phyloP scores from a whole-genome alignment of 2,329 filamentous ascomycete genomes.

The Cordyceps fumosorosea region DNA sequence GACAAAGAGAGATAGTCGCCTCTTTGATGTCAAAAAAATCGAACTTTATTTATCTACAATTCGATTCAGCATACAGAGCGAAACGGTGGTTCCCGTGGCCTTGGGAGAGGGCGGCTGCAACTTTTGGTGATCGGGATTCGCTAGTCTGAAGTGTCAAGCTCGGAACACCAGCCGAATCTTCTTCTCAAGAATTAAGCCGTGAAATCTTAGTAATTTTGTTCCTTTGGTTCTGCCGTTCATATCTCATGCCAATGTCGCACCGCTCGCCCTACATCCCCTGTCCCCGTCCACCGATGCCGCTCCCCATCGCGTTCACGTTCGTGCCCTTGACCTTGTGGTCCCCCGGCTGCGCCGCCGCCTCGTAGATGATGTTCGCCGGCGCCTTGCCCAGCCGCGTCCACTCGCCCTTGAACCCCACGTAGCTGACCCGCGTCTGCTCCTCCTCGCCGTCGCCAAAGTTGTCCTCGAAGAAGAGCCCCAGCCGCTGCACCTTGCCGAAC shows the following conservation, averaged over 20 bases:
- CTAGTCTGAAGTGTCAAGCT: too few species aligned
- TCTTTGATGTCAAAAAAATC: too few species aligned
- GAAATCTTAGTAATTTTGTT: neutral
- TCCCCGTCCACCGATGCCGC: slow-evolving; percentile 41
- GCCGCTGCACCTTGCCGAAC: slow-evolving; percentile 76
- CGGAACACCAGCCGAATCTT: too few species aligned
- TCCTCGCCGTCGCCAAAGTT: slow-evolving; percentile 80
- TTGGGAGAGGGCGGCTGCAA: too few species aligned
- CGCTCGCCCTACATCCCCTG: slow-evolving; percentile 20
- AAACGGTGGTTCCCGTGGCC: too few species aligned
- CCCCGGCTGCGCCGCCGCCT: slow-evolving; percentile 83
- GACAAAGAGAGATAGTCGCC: too few species aligned
- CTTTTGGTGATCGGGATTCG: too few species aligned
- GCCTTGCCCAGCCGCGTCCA: slow-evolving; percentile 72
- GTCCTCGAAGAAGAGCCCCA: slow-evolving; percentile 85
- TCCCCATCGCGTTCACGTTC: slow-evolving; percentile 47
- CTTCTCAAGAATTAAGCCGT: too few species aligned
- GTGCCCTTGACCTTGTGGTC: slow-evolving; percentile 70
- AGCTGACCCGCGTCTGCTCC: slow-evolving; percentile 71
- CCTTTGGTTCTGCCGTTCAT: neutral
- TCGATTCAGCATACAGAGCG: too few species aligned
- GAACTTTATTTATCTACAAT: too few species aligned
- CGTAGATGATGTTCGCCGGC: slow-evolving; percentile 82
- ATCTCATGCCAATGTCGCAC: neutral
- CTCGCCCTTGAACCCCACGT: slow-evolving; percentile 89